These are phyloP conservation scores for Vaccinium vitisidaea DNA, from an alignment of 148 eudicot genomes.

Conservation along the genomic window DNA sequence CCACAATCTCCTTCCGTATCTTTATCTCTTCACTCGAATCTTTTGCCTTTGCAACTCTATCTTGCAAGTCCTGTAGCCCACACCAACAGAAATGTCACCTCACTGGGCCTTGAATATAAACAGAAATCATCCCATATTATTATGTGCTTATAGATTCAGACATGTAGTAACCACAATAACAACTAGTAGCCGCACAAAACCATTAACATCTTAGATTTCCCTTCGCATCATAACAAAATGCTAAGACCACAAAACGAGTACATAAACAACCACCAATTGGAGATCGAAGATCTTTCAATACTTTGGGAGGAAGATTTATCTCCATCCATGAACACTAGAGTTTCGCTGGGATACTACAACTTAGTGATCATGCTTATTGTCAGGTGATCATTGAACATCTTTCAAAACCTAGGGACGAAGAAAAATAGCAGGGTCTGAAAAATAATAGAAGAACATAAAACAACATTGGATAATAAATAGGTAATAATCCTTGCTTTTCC, in stretches of 20 bases:
- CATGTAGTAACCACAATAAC: background rate
- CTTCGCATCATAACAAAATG: background rate
- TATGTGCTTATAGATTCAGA: background rate
- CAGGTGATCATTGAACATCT: background rate
- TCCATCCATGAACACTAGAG: background rate
- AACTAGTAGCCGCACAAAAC: background rate
- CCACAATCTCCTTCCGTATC: slow-evolving; percentile 66
- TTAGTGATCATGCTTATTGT: background rate
- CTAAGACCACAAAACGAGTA: background rate
- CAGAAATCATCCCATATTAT: background rate
- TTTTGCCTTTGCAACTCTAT: slow-evolving; percentile 52
- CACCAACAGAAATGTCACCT: background rate
- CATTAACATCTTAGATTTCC: background rate
- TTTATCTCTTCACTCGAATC: slow-evolving; percentile 47
- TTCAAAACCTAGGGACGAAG: background rate
- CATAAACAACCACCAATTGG: background rate
- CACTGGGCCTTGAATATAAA: background rate
- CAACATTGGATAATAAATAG: no score
- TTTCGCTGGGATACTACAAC: background rate
- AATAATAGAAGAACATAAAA: no score
- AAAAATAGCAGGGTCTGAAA: no score
- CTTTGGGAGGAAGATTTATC: background rate
- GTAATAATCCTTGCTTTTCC: no score
- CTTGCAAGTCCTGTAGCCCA: slow-evolving; percentile 58
- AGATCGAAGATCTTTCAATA: background rate